These are phyloP conservation scores for Trichoderma reesei DNA, from an alignment of 495 filamentous ascomycete genomes.

Conservation along the genomic window DNA sequence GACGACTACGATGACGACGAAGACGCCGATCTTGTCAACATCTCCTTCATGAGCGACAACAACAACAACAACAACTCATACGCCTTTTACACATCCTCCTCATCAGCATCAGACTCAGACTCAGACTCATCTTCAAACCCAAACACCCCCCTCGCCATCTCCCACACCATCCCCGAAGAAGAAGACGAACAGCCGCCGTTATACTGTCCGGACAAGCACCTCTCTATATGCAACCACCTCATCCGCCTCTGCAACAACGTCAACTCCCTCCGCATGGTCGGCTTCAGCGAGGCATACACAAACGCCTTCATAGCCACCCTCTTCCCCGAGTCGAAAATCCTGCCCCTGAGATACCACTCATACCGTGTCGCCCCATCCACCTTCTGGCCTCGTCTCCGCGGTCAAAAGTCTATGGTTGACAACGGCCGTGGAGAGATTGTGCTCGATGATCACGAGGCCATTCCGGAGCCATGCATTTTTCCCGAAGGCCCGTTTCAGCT, in stretches of 20 bases:
- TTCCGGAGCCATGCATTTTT: background rate
- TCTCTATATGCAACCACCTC: constrained; percentile 19
- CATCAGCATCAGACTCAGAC: background rate
- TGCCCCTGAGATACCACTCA: background rate
- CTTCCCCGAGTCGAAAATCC: background rate
- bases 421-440: background rate
- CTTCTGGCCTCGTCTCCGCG: constrained; percentile 7
- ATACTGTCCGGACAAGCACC: constrained; percentile 14
- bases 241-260: constrained; percentile 16
- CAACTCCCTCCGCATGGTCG: constrained; percentile 18
- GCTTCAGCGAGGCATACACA: constrained; percentile 16
- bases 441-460: constrained; percentile 5
- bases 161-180: background rate
- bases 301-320: constrained; percentile 14
- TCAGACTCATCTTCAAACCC: background rate
- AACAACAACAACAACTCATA: background rate
- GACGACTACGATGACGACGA: background rate
- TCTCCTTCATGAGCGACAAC: background rate
- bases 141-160: background rate
- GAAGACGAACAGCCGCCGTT: background rate
- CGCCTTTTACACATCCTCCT: too few species aligned
- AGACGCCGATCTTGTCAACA: background rate
- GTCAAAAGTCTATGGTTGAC: constrained; percentile 10
- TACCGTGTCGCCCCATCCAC: constrained; percentile 10
- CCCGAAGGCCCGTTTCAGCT: background rate